phyloP scores from a whole-genome alignment of 2,329 filamentous ascomycete species.

The Coniochaeta prunicola region DNA sequence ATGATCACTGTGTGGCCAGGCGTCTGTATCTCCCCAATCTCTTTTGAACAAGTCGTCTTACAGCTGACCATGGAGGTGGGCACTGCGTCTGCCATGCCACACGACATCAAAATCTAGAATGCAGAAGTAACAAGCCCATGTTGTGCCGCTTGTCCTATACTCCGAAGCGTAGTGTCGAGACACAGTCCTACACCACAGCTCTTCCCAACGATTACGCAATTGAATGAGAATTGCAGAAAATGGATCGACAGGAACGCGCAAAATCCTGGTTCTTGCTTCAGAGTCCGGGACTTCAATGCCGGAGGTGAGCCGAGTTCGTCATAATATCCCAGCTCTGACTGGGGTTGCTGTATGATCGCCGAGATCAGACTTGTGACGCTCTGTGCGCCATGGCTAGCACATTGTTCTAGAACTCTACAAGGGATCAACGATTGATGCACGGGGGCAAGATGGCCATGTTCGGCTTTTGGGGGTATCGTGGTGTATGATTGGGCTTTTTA shows the following conservation, averaged over 20 bases:
- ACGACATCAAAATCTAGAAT: no score
- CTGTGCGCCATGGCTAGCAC: neutral
- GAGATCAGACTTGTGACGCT: neutral
- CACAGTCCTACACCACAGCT: neutral
- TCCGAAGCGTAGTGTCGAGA: no score
- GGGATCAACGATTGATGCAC: neutral
- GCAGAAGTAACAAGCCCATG: neutral
- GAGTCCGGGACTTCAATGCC: neutral
- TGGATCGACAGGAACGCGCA: neutral
- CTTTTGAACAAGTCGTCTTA: no score
- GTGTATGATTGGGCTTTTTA: neutral
- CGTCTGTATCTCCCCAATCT: no score
- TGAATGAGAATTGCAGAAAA: neutral
- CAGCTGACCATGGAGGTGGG: no score
- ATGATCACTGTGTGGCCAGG: no score
- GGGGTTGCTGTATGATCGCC: neutral
- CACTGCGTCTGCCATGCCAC: no score
- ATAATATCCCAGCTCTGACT: neutral
- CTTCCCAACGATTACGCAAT: neutral
- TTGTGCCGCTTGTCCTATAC: no score
- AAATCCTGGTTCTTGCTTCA: neutral
- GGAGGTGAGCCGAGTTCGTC: neutral
- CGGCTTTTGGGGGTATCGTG: neutral
- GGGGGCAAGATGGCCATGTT: neutral
- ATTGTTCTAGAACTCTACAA: neutral